Base-by-base conservation (phyloP, 805 yeast genomes). In the Starmerella vitae region DNA sequence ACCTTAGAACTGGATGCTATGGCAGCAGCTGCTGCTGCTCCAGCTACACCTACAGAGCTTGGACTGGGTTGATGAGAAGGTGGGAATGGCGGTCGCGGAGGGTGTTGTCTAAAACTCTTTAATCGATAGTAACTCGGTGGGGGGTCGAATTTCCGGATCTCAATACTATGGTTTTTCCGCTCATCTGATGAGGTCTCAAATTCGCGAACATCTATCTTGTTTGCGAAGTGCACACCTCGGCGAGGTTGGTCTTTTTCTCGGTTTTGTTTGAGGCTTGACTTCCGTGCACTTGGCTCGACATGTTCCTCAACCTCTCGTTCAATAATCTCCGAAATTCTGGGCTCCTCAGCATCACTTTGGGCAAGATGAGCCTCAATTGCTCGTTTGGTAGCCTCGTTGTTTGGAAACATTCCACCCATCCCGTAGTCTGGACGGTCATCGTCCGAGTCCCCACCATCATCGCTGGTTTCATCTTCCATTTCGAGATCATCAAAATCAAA, bases 401-500 rank as follows among this genome's bases (percentile, higher is more conserved):
- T 39, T 1, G 64, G 66, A 36, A 62, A 59, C 30, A 62, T 36
- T 1, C 57, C 45, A 20, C 63, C 65, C 10, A 61, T 36, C 2
- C 56, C 57, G 8, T 61, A 66, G 18, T 61, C 64, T 13, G 60
- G 67, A 47, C 63, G 60, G 15, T 30, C 29, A 6, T 30, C 39
- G 4, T 28, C 34, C 4, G 62, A 63, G 38, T 41, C 55, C 29
- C 58, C 58, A 38, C 59, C 63, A 32, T 58, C 64, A 13, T 56
- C 63, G 13, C 43, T 20, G 8, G 15, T 56, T 5, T 49, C 58
- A 36, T 67, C 72, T 5, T 45, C 53, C 76, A 61, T 60, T 74
- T 79, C 74, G 48, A 85, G 30, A 67, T 65, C 57, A 75, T 64
- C 42, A 18, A 49, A 52, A 18, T 43, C 42, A 25, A 43, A 53